Evolutionary conservation across 2,329 filamentous ascomycete species (phyloP), one percentile per base, ranked within the genome.

Genomic region (Penicillium expansum): DNA sequence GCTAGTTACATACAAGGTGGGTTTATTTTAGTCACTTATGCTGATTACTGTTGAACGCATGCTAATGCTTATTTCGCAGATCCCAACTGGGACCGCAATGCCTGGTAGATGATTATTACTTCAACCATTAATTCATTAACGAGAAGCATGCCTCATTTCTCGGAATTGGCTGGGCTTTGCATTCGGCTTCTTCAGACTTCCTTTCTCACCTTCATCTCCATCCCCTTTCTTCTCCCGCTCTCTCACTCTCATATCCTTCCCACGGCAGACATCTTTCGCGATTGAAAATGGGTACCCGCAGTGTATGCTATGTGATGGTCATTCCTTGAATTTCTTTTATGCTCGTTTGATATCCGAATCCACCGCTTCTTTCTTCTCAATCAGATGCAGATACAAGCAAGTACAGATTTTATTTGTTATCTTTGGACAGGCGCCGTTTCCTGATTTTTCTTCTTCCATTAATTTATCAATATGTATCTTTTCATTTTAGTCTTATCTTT

Each of bases 1-100:
- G 93, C 92, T 13, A 90, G 91, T 30, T 99, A 97, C 80, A 92
- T 99, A 71, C 94, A 99, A 79, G 94, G 92, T 96, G 71, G 69
- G 83, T 67, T 27, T 41, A 41, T 35, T 30, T 16, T 10, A 20
- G 41, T 32, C 20, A n/a, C 16, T 52, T 22, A 10, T 29, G 20
- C 11, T 33, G 11, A 47, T 41, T 56, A 32, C 13, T 43, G 44
- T 48, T 49, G 30, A 13, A 13, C 27, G 20, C 47, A 39, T 64
- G 57, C 45, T 63, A 52, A 66, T 57, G 11, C 56, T 41, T 24
- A 43, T 48, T 42, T 7, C 51, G 6, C 59, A 80, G 79, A 81
- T 71, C 79, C 79, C 48, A 81, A 79, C 78, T 96, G 92, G 92
- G 92, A 96, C 78, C 86, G 90, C 60, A 92, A 92, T 77, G 89